Evolutionary conservation across 1,284 basidiomycete species (phyloP).

Genomic region (Stereum hirsutum): DNA sequence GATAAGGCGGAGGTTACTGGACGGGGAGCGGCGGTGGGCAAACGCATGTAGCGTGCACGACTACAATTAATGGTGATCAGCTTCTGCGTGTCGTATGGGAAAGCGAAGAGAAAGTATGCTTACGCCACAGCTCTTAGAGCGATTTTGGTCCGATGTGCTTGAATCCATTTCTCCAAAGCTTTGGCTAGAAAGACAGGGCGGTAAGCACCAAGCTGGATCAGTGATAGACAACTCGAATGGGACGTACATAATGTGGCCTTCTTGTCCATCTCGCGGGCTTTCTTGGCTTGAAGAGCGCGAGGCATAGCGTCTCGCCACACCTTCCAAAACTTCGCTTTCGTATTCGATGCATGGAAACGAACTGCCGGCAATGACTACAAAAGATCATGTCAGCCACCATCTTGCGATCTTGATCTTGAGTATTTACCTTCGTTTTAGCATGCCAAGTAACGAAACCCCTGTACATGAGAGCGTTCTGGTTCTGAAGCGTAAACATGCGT

Average conservation of each 20-base stretch:
- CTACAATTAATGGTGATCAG: constrained; percentile 22
- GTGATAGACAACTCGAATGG: background rate
- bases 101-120: constrained; percentile 22
- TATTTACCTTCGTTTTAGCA: constrained; percentile 58
- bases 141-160: constrained; percentile 56
- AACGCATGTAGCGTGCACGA: constrained; percentile 60
- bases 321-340: constrained; percentile 53
- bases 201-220: constrained; percentile 10
- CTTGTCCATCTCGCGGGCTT: constrained; percentile 54
- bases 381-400: constrained; percentile 11
- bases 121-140: constrained; percentile 76
- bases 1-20: constrained; percentile 6
- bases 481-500: constrained; percentile 44
- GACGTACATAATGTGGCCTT: constrained; percentile 47
- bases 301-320: constrained; percentile 65
- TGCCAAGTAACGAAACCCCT: constrained; percentile 66
- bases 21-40: constrained; percentile 35
- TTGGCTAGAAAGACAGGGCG: constrained; percentile 35
- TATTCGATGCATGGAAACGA: constrained; percentile 52
- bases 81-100: constrained; percentile 11
- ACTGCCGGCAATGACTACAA: constrained; percentile 66
- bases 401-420: background rate
- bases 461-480: constrained; percentile 49
- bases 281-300: constrained; percentile 49
- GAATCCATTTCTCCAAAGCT: constrained; percentile 53